phyloP scores from a whole-genome alignment of 1,284 basidiomycete species.

The Apiotrichum laibachii region DNA sequence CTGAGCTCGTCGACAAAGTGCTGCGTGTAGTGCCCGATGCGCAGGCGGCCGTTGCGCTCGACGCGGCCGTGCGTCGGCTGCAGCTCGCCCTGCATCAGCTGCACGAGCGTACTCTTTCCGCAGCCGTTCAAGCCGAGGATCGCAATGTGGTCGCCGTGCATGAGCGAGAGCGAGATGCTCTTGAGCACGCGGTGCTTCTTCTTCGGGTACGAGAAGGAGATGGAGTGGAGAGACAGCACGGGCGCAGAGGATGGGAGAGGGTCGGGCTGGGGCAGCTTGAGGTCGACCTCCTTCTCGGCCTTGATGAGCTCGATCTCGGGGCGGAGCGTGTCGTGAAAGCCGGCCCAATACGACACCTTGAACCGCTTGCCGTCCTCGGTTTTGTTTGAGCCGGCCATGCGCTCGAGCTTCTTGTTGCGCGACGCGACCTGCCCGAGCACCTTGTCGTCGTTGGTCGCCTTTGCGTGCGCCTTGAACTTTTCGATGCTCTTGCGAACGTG shows the following conservation, averaged over 20 bases:
- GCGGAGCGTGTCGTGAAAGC: constrained; percentile 56
- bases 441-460: constrained; percentile 15
- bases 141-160: constrained; percentile 59
- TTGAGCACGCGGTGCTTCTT: constrained; percentile 53
- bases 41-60: constrained; percentile 59
- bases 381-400: constrained; percentile 60
- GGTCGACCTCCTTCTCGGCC: constrained; percentile 55
- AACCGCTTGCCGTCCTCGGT: constrained; percentile 57
- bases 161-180: constrained; percentile 60
- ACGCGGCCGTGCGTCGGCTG: constrained; percentile 59
- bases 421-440: constrained; percentile 53
- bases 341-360: constrained; percentile 61
- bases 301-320: constrained; percentile 58
- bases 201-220: constrained; percentile 54
- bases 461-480: constrained; percentile 20
- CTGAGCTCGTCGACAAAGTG: constrained; percentile 47
- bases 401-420: constrained; percentile 63
- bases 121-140: constrained; percentile 60
- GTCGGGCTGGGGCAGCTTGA: constrained; percentile 55
- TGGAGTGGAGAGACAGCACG: constrained; percentile 57
- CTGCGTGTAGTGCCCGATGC: constrained; percentile 57
- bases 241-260: constrained; percentile 57
- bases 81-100: constrained; percentile 59
- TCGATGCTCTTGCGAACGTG: constrained; percentile 41
- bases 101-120: constrained; percentile 64